Conservation (phyloP, 306 rosid species). For the Prunus mongolica region DNA sequence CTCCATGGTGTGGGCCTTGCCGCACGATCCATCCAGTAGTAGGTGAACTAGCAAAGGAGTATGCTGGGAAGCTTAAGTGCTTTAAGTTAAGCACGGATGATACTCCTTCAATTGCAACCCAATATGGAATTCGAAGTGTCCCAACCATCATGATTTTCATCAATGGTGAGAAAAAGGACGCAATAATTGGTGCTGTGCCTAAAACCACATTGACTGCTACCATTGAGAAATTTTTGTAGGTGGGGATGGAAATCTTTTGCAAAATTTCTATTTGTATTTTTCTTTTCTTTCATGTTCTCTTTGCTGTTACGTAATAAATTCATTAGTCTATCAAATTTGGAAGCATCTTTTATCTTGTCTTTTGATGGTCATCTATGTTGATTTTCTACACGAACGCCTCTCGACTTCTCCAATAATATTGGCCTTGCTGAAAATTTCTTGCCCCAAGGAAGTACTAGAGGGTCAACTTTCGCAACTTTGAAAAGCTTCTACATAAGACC, state of each 20-base stretch:
- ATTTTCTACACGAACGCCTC: background rate
- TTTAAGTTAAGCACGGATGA: slow-evolving; percentile 70
- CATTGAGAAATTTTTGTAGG: slow-evolving; percentile 71
- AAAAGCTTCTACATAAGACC: background rate
- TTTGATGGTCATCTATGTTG: background rate
- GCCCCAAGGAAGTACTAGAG: background rate
- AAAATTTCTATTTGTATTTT: background rate
- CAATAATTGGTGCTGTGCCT: slow-evolving; percentile 76
- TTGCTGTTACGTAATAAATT: background rate
- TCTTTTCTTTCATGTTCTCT: background rate
- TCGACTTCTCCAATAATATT: background rate
- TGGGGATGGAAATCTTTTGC: slow-evolving; percentile 27
- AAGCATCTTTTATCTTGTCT: background rate
- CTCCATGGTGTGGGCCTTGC: slow-evolving; percentile 98
- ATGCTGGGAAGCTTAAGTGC: slow-evolving; percentile 68
- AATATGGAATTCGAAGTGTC: slow-evolving; percentile 73
- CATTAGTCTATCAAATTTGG: background rate
- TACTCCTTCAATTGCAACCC: slow-evolving; percentile 57
- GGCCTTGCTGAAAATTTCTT: background rate
- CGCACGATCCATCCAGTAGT: slow-evolving; percentile 85
- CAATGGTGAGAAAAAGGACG: slow-evolving; percentile 72
- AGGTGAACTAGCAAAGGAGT: slow-evolving; percentile 60
- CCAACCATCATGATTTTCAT: slow-evolving; percentile 77
- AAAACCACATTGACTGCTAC: slow-evolving; percentile 63
- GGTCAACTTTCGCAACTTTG: slow-evolving; percentile 2